phyloP scores from a whole-genome alignment of 768 basidiomycete genomes.

The Phanerochaete sordida region DNA sequence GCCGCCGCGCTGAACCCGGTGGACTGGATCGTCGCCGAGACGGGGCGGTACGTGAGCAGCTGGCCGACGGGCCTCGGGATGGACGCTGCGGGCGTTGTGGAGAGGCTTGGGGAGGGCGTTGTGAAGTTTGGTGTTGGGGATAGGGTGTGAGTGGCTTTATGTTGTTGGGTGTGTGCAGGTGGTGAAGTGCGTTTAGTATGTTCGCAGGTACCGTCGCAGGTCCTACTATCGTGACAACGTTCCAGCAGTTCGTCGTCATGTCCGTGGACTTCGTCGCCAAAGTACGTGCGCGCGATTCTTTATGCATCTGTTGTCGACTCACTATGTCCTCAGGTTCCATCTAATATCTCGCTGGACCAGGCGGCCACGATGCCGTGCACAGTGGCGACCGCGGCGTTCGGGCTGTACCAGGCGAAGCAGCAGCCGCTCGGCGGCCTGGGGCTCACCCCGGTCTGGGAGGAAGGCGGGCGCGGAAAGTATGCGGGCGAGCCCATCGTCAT shows the following conservation, averaged over 20 bases:
- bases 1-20: slow-evolving; percentile 50
- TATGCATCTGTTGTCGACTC: too few relatives aligned
- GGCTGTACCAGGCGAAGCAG: slow-evolving; percentile 15
- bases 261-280: slow-evolving; percentile 8
- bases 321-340: slow-evolving; percentile 20
- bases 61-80: slow-evolving; percentile 24
- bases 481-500: slow-evolving; percentile 31
- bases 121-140: slow-evolving; percentile 34
- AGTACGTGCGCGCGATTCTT: not conserved
- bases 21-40: slow-evolving; percentile 48
- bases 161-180: too few relatives aligned
- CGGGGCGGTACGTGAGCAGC: slow-evolving; percentile 21
- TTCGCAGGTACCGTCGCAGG: slow-evolving; percentile 26
- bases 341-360: slow-evolving; percentile 24
- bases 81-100: slow-evolving; percentile 32
- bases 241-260: slow-evolving; percentile 11
- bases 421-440: slow-evolving; percentile 19
- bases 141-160: slow-evolving; percentile 34
- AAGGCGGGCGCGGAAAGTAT: slow-evolving; percentile 26
- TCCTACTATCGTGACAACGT: slow-evolving; percentile 17
- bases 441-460: slow-evolving; percentile 29
- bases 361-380: slow-evolving; percentile 27
- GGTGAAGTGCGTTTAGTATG: too few relatives aligned
- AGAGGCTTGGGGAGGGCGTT: slow-evolving; percentile 34
- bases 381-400: slow-evolving; percentile 24